These are phyloP conservation scores for Paracoccidioides lutzii DNA, from an alignment of 2,329 filamentous ascomycete genomes.

Conservation along the genomic window DNA sequence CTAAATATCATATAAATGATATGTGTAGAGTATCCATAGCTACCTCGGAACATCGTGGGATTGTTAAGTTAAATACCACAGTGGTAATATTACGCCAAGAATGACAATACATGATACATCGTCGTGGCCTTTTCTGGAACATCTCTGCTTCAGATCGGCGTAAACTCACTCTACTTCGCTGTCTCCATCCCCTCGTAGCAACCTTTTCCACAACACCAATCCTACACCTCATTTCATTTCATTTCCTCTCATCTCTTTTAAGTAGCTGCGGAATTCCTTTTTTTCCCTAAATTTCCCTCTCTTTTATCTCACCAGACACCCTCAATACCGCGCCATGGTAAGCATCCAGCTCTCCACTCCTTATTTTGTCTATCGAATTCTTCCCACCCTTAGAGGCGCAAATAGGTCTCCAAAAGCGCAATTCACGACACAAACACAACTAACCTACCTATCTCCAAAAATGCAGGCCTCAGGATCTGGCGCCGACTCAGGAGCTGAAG, in stretches of 20 bases:
- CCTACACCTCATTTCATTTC: neutral
- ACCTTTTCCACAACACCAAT: neutral
- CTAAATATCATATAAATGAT: too few species aligned
- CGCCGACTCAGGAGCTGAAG: constrained; percentile 32
- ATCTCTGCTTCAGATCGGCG: neutral
- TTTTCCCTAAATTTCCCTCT: neutral
- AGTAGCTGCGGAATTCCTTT: neutral
- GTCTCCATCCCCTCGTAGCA: neutral
- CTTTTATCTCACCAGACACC: neutral
- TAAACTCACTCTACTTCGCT: neutral
- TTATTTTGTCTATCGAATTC: neutral
- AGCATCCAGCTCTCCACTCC: neutral
- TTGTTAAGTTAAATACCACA: neutral
- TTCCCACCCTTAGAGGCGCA: neutral
- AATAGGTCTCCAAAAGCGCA: neutral
- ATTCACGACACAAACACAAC: neutral
- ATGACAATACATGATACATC: constrained; percentile 2
- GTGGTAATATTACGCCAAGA: neutral
- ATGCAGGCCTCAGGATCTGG: constrained; percentile 29
- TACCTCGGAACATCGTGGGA: too few species aligned
- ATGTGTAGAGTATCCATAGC: too few species aligned
- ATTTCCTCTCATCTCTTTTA: neutral
- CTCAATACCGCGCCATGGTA: constrained; percentile 7
- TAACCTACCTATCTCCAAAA: neutral
- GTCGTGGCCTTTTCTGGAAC: constrained; percentile 9